Evolutionary conservation across 2,329 filamentous ascomycete genomes (phyloP), one percentile per base, ranked within the genome.

Genomic region (Arachnomyces sp.): DNA sequence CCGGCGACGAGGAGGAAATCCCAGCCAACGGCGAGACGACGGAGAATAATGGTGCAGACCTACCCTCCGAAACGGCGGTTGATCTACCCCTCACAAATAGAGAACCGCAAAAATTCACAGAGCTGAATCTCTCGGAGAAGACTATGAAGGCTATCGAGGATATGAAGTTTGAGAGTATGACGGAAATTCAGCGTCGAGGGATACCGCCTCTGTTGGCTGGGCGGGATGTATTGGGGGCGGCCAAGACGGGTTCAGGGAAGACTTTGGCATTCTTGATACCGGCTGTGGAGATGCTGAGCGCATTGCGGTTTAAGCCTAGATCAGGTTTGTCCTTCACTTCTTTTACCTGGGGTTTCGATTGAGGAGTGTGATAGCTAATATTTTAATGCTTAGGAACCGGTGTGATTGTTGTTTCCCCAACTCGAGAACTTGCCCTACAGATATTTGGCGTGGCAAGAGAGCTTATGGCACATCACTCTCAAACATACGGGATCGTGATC

Each of bases 131-230:
- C 8, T 92, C 86, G 1, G 84, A 89, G 16, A 88, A 86, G 65
- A 95, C 88, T 0, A 84, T 89, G 74, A 80, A 84, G 67, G 89
- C 88, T 7, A 88, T 95, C 52, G 68, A 81, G 43, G 86, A 84
- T 48, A 96, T 98, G 90, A 85, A 85, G 11, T 95, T 96, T 60
- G 82, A 84, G 56, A 89, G 75, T 35, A 95, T 98, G 89, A 96
- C 92, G 1, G 86, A 92, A 61, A 95, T 96, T 51, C 92, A 96
- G 65, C 77, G 80, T 53, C 77, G 84, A 58, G 84, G 83, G 9
- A 95, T 96, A 41, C 89, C 90, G 3, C 88, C 89, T 14, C 72
- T 93, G 34, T 72, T 96, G 44, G 87, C 89, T 31, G 92, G 92
- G 48, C 82, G 84, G 59, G 90, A 96, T 18, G 86, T 96, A 15